Evolutionary conservation across 1,139 yeast genomes (phyloP).

Genomic region (Groenewaldozyma auringiensis): DNA sequence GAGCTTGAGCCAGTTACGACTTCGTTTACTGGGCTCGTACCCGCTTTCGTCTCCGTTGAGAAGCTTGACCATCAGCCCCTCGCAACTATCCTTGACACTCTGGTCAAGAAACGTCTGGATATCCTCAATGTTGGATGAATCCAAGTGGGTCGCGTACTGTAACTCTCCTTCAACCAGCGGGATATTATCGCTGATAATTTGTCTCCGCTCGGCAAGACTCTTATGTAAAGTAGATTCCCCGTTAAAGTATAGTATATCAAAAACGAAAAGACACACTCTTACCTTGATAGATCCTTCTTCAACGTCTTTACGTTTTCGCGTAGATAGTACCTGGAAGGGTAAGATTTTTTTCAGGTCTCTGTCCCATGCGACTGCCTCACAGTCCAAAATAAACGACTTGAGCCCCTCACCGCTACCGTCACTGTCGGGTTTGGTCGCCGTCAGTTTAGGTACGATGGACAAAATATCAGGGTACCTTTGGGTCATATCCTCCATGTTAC

Average conservation of each 20-base stretch:
- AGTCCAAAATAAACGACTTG: constrained; percentile 64
- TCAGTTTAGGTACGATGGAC: constrained; percentile 51
- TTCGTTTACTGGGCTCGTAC: constrained; percentile 92
- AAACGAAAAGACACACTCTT: constrained; percentile 84
- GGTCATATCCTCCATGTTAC: constrained; percentile 97
- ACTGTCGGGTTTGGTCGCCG: constrained; percentile 29
- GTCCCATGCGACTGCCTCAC: constrained; percentile 99
- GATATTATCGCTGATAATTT: constrained; percentile 49
- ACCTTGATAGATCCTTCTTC: constrained; percentile 81
- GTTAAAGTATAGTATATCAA: constrained; percentile 71
- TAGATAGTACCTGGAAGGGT: constrained; percentile 88
- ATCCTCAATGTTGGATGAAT: constrained; percentile 62
- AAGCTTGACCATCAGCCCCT: constrained; percentile 93
- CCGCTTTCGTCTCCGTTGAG: constrained; percentile 71
- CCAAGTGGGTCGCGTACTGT: constrained; percentile 67
- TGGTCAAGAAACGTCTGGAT: constrained; percentile 83
- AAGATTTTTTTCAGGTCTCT: constrained; percentile 60
- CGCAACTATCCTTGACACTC: constrained; percentile 84
- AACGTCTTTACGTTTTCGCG: constrained; percentile 91
- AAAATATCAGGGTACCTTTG: constrained; percentile 89
- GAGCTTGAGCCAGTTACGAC: constrained; percentile 90
- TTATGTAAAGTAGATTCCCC: constrained; percentile 63
- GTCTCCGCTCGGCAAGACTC: constrained; percentile 64
- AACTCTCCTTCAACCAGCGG: constrained; percentile 67
- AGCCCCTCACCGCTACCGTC: constrained; percentile 1